Percentiles rank a stretch among this genome's conserved stretches.
These are phyloP conservation scores for Penstemon barbatus DNA, from an alignment of 257 asterid species.

Conservation along the genomic window DNA sequence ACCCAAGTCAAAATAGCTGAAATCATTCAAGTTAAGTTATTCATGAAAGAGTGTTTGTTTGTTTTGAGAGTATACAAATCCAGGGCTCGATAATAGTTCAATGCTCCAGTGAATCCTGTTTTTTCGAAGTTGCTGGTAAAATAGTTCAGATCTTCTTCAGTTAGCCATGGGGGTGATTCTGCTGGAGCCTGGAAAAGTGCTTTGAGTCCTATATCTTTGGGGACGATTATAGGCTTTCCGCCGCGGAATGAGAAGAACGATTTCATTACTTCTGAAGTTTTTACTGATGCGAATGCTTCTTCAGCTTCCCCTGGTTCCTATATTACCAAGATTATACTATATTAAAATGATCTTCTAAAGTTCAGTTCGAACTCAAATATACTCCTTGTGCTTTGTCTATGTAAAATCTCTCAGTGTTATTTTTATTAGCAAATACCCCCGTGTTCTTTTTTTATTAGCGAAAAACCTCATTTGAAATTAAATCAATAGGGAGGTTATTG, in stretches of 20 bases:
- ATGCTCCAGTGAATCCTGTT: slow-evolving; percentile 51
- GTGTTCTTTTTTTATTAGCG: no score
- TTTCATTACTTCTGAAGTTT: slow-evolving; percentile 19
- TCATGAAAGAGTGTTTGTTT: no score
- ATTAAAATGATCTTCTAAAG: no score
- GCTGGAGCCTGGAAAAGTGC: slow-evolving; percentile 10
- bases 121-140: slow-evolving; percentile 33
- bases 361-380: no score
- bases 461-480: no score
- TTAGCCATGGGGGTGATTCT: slow-evolving; percentile 42
- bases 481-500: no score
- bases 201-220: slow-evolving; percentile 36
- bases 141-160: slow-evolving; percentile 48
- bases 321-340: background rate
- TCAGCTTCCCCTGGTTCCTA: slow-evolving; percentile 29
- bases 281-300: slow-evolving; percentile 20
- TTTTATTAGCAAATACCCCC: no score
- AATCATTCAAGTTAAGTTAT: background rate
- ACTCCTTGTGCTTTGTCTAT: no score
- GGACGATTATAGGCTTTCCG: slow-evolving; percentile 27
- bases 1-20: background rate
- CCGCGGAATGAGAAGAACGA: slow-evolving; percentile 25
- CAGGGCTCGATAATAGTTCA: slow-evolving; percentile 45
- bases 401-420: no score
- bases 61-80: slow-evolving; percentile 31